Evolutionary conservation across 2,329 filamentous ascomycete genomes (phyloP).

Genomic region (Botrytis porri): DNA sequence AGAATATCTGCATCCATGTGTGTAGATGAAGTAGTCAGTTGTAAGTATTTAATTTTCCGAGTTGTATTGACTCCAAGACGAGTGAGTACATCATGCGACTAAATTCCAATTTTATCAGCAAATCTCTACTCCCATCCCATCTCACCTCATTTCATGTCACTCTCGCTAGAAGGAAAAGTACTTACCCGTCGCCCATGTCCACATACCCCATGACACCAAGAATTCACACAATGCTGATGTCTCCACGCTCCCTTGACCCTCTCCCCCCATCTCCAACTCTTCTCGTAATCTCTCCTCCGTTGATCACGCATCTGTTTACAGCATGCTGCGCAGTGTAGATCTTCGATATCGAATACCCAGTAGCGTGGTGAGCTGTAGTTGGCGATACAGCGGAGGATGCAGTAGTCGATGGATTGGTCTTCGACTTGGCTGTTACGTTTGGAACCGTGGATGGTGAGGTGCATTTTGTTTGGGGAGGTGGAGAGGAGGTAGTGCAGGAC

Average conservation of each 20-base stretch:
- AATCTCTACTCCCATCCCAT: no score
- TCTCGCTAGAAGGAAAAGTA: neutral
- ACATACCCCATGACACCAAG: neutral
- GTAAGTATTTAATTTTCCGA: conserved; percentile 6
- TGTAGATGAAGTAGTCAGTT: neutral
- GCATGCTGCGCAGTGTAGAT: conserved; percentile 16
- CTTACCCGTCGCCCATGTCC: neutral
- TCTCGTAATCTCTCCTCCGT: neutral
- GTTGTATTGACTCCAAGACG: neutral
- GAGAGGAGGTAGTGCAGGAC: neutral
- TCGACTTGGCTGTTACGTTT: conserved; percentile 4
- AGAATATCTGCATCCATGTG: conserved; percentile 16
- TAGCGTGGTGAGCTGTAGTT: neutral
- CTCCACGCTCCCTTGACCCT: neutral
- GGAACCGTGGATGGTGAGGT: conserved; percentile 6
- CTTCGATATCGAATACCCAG: conserved; percentile 19
- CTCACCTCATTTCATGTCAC: neutral
- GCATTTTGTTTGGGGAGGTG: neutral
- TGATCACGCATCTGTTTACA: conserved; percentile 4
- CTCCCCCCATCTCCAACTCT: neutral
- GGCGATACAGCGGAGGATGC: neutral
- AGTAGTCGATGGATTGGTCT: conserved; percentile 8
- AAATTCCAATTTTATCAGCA: fast-evolving
- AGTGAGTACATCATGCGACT: neutral
- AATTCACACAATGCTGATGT: conserved; percentile 20